These are phyloP conservation scores for Cadophora sp. DNA, from an alignment of 2,329 filamentous ascomycete genomes.

Conservation along the genomic window DNA sequence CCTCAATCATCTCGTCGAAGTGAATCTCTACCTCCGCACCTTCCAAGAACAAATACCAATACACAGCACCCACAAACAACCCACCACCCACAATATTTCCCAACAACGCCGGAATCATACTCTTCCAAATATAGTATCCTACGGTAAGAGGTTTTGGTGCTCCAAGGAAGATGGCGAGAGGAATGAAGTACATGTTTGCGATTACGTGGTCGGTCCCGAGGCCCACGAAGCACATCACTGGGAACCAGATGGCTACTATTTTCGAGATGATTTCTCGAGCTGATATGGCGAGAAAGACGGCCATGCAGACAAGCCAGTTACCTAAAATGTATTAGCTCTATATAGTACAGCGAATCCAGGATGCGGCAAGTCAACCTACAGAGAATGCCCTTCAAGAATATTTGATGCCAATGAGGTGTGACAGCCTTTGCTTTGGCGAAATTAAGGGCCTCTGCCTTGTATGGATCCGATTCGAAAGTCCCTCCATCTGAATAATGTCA, in stretches of 20 bases:
- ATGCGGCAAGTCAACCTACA: conserved; percentile 42
- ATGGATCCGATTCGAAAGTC: conserved; percentile 52
- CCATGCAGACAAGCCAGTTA: conserved; percentile 65
- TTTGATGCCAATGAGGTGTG: conserved; percentile 55
- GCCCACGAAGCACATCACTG: conserved; percentile 60
- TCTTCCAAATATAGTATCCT: conserved; percentile 63
- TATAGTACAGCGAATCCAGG: not conserved
- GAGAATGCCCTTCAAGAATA: conserved; percentile 61
- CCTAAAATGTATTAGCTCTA: conserved; percentile 20
- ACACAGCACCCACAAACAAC: conserved; percentile 57
- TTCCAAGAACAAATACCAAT: conserved; percentile 54
- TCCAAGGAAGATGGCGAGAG: conserved; percentile 56
- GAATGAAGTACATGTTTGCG: conserved; percentile 61
- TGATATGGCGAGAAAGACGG: conserved; percentile 55
- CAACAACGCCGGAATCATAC: conserved; percentile 57
- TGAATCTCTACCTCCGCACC: conserved; percentile 31
- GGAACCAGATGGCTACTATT: conserved; percentile 62
- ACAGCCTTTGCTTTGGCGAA: conserved; percentile 57
- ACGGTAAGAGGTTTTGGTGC: conserved; percentile 51
- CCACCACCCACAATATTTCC: conserved; percentile 61
- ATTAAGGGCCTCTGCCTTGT: conserved; percentile 50
- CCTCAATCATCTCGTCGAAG: not conserved
- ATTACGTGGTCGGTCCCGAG: conserved; percentile 62
- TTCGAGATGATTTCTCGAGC: conserved; percentile 59
- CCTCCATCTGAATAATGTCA: conserved; percentile 48